A percentile compares a stretch with the other conserved stretches of the same genome.
Evolutionary conservation across 2,329 filamentous ascomycete genomes (phyloP).

Genomic region (Diaporthe citrichinensis): DNA sequence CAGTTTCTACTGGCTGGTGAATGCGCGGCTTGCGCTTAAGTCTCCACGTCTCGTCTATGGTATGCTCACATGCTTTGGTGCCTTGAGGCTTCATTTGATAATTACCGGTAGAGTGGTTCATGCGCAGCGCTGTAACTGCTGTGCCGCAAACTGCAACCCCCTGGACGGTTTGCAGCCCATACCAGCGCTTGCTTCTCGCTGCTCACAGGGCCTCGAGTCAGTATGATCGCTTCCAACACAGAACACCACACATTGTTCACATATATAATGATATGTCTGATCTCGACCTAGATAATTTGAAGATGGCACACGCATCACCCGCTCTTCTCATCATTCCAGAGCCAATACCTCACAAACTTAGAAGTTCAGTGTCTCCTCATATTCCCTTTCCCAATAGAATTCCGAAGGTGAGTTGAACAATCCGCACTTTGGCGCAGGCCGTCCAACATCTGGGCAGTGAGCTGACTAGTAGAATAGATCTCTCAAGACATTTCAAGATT

Average conservation of each 20-base stretch:
- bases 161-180: background rate
- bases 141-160: background rate
- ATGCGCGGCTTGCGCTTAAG: background rate
- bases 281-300: background rate
- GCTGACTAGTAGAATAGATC: background rate
- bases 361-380: background rate
- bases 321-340: background rate
- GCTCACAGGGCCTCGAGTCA: background rate
- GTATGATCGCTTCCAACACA: background rate
- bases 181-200: background rate
- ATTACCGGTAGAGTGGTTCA: background rate
- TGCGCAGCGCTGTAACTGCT: background rate
- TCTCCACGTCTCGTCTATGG: background rate
- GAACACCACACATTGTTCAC: background rate
- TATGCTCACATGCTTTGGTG: background rate
- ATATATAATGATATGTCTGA: background rate
- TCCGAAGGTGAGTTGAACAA: background rate
- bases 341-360: background rate
- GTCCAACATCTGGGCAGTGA: background rate
- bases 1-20: background rate
- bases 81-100: background rate
- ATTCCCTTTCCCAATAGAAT: background rate
- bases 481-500: background rate
- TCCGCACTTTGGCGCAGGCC: background rate
- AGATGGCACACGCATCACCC: background rate